A percentile compares a stretch with the other conserved stretches of the same genome.
Conservation (phyloP, 257 asterid genomes). For the Knoxia roxburghii region DNA sequence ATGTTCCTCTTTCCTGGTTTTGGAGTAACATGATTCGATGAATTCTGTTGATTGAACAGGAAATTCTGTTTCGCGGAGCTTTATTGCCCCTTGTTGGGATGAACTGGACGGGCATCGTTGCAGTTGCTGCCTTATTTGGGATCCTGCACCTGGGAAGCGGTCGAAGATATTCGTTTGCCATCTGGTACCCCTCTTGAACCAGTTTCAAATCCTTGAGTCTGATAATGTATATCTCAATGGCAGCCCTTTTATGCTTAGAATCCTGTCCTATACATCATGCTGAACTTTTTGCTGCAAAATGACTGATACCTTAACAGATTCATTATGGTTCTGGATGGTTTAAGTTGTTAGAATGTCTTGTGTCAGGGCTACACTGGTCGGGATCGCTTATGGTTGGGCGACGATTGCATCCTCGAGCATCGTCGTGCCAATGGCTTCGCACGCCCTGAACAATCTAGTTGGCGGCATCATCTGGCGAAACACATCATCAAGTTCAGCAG, state of each 20-base stretch:
- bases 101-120: conserved; percentile 42
- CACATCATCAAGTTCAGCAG: conserved; percentile 37
- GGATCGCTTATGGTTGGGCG: conserved; percentile 67
- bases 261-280: not conserved
- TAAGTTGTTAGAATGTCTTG: not conserved
- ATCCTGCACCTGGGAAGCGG: conserved; percentile 78
- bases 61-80: conserved; percentile 85
- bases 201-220: not conserved
- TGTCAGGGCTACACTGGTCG: conserved; percentile 87
- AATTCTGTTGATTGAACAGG: conserved; percentile 36
- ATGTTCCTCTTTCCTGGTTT: conserved; percentile 4
- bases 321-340: too few relatives aligned
- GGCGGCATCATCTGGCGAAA: conserved; percentile 72
- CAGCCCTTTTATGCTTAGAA: too few relatives aligned
- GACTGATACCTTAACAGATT: too few relatives aligned
- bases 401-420: conserved; percentile 51
- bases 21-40: conserved; percentile 1
- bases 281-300: too few relatives aligned
- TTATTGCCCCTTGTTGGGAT: conserved; percentile 66
- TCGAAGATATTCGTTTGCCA: conserved; percentile 77
- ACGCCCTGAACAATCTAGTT: conserved; percentile 68
- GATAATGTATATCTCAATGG: not conserved
- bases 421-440: conserved; percentile 78
- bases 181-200: conserved; percentile 41
- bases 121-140: conserved; percentile 74